A percentile compares a stretch with the other conserved stretches of the same genome.
These are phyloP conservation scores for Colletotrichum paranaense DNA, from an alignment of 2,329 filamentous ascomycete genomes.

Conservation along the genomic window DNA sequence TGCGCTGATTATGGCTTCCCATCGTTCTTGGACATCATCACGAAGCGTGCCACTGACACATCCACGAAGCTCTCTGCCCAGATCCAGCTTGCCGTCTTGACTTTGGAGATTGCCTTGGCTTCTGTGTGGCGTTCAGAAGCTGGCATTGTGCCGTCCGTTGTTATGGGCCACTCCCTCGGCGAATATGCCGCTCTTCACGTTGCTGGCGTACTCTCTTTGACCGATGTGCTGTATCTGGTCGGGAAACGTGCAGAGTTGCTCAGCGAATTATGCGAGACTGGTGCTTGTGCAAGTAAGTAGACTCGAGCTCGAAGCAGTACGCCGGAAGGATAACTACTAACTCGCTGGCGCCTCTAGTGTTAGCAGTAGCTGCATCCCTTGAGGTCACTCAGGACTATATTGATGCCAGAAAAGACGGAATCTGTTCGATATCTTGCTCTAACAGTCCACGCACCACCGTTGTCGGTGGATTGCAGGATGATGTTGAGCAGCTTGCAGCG, in stretches of 20 bases:
- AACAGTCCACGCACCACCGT: slow-evolving; percentile 41
- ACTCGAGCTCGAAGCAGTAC: no score
- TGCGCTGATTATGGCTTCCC: slow-evolving; percentile 47
- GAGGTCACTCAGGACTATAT: background rate
- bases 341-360: background rate
- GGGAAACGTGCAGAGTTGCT: slow-evolving; percentile 68
- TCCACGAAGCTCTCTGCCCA: background rate
- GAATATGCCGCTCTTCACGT: slow-evolving; percentile 48
- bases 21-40: slow-evolving; percentile 53
- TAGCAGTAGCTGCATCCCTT: background rate
- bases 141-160: slow-evolving; percentile 43
- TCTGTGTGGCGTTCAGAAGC: slow-evolving; percentile 43
- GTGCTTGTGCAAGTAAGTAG: background rate
- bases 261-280: background rate
- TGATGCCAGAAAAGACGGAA: background rate
- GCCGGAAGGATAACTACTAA: background rate
- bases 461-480: background rate
- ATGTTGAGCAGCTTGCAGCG: slow-evolving; percentile 54
- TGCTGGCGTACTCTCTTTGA: slow-evolving; percentile 42
- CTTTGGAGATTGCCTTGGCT: slow-evolving; percentile 46
- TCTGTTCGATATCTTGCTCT: background rate
- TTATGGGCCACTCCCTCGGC: slow-evolving; percentile 51
- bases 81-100: slow-evolving; percentile 51
- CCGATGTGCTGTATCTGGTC: slow-evolving; percentile 67
- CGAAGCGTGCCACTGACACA: slow-evolving; percentile 24